phyloP scores from a whole-genome alignment of 2,329 filamentous ascomycete species.

The Penicillium sp. region DNA sequence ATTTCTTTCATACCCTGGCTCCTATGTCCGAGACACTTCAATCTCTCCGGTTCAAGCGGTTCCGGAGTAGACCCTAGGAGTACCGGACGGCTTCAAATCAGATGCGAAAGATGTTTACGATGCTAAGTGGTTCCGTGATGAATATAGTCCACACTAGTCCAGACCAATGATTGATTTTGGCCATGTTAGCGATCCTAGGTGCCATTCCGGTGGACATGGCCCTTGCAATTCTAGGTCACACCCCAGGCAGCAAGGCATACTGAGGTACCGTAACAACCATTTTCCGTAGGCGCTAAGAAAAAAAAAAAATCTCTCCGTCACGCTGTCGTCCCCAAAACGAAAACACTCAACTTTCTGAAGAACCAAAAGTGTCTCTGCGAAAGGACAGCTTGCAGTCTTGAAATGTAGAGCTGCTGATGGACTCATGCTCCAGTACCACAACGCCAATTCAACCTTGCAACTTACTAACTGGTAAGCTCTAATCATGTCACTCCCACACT shows the following conservation, averaged over 20 bases:
- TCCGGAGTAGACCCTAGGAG: neutral
- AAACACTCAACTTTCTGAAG: neutral
- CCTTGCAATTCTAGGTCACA: neutral
- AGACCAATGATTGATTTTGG: neutral
- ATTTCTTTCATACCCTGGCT: neutral
- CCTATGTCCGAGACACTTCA: too few species aligned
- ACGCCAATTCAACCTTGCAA: neutral
- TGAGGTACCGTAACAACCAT: slow-evolving; percentile 11
- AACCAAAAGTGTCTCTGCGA: neutral
- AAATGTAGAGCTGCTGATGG: neutral
- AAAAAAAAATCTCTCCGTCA: slow-evolving; percentile 15
- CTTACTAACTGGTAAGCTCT: neutral
- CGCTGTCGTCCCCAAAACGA: slow-evolving; percentile 1
- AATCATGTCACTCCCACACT: neutral
- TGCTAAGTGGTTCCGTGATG: neutral
- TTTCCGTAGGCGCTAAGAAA: slow-evolving; percentile 2
- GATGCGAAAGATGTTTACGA: neutral
- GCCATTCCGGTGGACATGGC: too few species aligned
- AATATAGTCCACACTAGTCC: neutral
- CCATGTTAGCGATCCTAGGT: neutral
- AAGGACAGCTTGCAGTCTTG: neutral
- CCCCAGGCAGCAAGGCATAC: slow-evolving; percentile 15
- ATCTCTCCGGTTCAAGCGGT: too few species aligned
- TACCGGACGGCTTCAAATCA: neutral
- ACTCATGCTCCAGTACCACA: neutral